A percentile compares a stretch with the other conserved stretches of the same genome.
Conservation (phyloP, 2,329 filamentous ascomycete genomes). For the Aspergillus sp. region DNA sequence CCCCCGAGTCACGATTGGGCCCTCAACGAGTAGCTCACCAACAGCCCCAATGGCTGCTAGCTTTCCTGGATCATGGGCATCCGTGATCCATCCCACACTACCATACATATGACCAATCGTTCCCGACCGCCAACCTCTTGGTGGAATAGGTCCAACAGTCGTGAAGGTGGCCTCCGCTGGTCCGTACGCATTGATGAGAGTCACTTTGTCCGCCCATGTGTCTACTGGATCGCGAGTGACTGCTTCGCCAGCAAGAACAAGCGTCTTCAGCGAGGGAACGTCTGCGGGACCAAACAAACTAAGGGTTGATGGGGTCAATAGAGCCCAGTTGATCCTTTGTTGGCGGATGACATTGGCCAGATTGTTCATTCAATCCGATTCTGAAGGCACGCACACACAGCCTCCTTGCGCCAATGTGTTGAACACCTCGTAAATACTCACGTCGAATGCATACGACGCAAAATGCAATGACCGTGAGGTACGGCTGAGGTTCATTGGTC, state of each 20-base stretch:
- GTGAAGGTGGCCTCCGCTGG: constrained; percentile 23
- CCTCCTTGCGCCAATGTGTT: constrained; percentile 35
- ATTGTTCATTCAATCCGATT: not conserved
- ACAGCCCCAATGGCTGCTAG: constrained; percentile 39
- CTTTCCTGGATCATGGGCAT: constrained; percentile 23
- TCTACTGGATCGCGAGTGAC: constrained; percentile 28
- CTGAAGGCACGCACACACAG: constrained; percentile 4
- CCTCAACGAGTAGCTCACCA: constrained; percentile 44
- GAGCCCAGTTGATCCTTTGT: not conserved
- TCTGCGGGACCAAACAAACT: not conserved
- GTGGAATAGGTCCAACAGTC: constrained; percentile 12
- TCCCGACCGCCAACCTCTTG: constrained; percentile 6
- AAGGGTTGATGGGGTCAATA: not conserved
- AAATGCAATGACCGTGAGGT: not conserved
- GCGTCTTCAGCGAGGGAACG: not conserved
- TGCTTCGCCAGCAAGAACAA: not conserved
- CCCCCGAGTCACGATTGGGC: constrained; percentile 38
- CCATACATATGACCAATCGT: constrained; percentile 17
- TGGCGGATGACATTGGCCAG: not conserved
- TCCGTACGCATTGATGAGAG: constrained; percentile 36
- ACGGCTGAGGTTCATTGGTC: not conserved
- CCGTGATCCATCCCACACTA: constrained; percentile 26
- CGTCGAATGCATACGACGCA: not conserved
- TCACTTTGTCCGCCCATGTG: constrained; percentile 33
- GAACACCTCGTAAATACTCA: constrained; percentile 30